Evolutionary conservation across 2,329 filamentous ascomycete genomes (phyloP), one percentile per base, ranked within the genome.

Genomic region (Zasmidium angulare): DNA sequence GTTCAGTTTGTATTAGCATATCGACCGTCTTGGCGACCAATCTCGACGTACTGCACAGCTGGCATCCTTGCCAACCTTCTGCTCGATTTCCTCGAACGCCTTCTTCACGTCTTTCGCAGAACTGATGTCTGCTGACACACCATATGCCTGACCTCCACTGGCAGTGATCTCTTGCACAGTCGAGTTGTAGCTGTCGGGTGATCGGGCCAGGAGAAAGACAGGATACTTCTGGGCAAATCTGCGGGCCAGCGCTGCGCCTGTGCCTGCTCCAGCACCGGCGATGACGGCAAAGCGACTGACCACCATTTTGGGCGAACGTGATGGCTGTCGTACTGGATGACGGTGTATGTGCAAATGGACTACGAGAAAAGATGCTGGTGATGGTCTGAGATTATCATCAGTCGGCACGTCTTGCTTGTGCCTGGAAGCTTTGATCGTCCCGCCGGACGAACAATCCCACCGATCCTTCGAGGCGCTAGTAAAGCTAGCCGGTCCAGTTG

Each of bases 191-290:
- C 81, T 89, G 43, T 84, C 80, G 0, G 85, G 80, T 19, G 79
- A 84, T 48, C 89, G 86, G 10, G 89, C 84, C n/a, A 93, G 82
- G 1, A 92, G 79, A 1, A 89, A 86, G 1, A 92, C 86, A 0
- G 88, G 84, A 68, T 93, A 93, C 10, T 81, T 69, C 60, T 85
- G 70, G 26, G 82, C 82, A 65, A 87, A 87, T 59, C 78, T 81
- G 58, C 82, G 79, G 26, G 84, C 84, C 12, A 87, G 78, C 1
- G 82, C 79, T 17, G 84, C 83, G n/a, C 85, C 85, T 20, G 81
- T 91, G 59, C 89, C 88, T 6, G 86, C 77, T 19, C 89, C 89
- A 48, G 86, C 88, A 53, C 89, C 89, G 12, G 87, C 87, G 58
- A 92, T 76, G 61, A 91, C 77, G 51, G 88, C 85, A 23, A 51